phyloP scores from a whole-genome alignment of 352 stramenopile genomes.

The Globisporangium echinulatum region DNA sequence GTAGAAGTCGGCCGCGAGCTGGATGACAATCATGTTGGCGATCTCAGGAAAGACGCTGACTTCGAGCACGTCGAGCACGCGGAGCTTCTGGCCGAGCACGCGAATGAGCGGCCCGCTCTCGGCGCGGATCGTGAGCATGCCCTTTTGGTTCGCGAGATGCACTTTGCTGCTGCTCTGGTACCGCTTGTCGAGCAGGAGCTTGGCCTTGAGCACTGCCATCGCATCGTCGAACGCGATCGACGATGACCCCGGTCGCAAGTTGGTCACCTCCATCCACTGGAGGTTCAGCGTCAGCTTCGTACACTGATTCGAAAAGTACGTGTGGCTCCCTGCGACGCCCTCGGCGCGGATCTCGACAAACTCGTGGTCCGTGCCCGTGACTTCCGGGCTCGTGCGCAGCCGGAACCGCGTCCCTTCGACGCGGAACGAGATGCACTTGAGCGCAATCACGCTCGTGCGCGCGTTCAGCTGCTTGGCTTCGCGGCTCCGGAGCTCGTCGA shows the following conservation, averaged over 20 bases:
- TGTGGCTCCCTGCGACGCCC: conserved; percentile 54
- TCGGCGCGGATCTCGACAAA: conserved; percentile 71
- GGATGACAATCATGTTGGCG: conserved; percentile 79
- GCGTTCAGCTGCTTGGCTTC: conserved; percentile 46
- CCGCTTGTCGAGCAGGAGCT: conserved; percentile 56
- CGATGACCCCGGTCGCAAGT: conserved; percentile 61
- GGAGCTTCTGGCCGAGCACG: conserved; percentile 61
- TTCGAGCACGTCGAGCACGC: conserved; percentile 69
- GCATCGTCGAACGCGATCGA: conserved; percentile 74
- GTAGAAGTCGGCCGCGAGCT: conserved; percentile 76
- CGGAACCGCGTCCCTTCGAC: conserved; percentile 47
- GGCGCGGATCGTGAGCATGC: conserved; percentile 68
- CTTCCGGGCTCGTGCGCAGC: conserved; percentile 53
- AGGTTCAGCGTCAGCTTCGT: conserved; percentile 73
- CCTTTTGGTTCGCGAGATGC: conserved; percentile 39
- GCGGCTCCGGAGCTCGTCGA: conserved; percentile 60
- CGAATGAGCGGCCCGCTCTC: conserved; percentile 64
- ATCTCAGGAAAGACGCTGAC: conserved; percentile 81
- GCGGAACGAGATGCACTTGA: conserved; percentile 73
- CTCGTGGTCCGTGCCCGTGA: conserved; percentile 47
- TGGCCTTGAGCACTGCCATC: conserved; percentile 64
- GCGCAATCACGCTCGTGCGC: conserved; percentile 21
- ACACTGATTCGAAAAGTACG: conserved; percentile 60
- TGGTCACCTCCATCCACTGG: conserved; percentile 81
- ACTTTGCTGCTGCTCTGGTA: conserved; percentile 27